These are phyloP conservation scores for Pseudocercospora musae DNA, from an alignment of 2,329 filamentous ascomycete genomes.

Conservation along the genomic window DNA sequence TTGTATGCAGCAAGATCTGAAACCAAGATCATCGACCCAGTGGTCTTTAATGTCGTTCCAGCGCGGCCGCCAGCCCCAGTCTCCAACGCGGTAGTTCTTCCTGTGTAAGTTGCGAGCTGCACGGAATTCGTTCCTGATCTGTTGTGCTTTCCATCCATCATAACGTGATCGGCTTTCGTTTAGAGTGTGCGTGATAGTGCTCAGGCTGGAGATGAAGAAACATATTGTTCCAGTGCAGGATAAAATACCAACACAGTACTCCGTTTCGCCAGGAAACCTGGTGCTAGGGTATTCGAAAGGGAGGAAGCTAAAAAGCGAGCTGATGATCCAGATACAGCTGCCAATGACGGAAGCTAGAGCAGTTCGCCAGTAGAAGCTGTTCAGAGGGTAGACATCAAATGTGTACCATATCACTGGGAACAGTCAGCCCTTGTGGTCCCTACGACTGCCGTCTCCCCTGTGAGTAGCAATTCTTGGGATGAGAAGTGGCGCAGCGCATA, in stretches of 20 bases:
- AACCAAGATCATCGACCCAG: not conserved
- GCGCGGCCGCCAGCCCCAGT: not conserved
- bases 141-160: not conserved
- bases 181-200: not conserved
- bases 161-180: not conserved
- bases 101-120: not conserved
- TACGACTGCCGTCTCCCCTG: not conserved
- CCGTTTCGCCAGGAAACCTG: not conserved
- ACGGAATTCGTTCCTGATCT: not conserved
- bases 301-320: conserved; percentile 1
- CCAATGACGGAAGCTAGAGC: not conserved
- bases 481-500: not conserved
- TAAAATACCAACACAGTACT: not conserved
- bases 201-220: not conserved
- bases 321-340: not conserved
- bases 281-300: not conserved
- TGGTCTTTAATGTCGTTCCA: not conserved
- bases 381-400: not conserved
- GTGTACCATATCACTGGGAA: not conserved
- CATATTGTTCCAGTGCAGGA: not conserved
- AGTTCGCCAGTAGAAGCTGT: not conserved
- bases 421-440: not conserved
- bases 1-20: not conserved
- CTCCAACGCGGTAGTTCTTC: not conserved
- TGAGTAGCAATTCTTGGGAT: not conserved